Conservation (phyloP, 495 filamentous ascomycete genomes). For the Penicillium coffeae region DNA sequence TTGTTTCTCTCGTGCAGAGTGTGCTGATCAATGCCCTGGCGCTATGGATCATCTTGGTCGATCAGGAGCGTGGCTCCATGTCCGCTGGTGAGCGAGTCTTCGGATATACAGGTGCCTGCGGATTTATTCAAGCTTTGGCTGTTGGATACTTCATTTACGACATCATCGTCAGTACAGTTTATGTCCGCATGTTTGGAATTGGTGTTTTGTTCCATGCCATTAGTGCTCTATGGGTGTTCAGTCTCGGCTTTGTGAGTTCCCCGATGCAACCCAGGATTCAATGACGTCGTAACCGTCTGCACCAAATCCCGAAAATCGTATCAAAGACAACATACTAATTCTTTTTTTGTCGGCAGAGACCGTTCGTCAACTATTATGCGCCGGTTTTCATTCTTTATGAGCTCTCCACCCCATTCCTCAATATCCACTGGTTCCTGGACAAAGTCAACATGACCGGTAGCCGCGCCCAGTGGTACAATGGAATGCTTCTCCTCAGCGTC, state of each 20-base stretch:
- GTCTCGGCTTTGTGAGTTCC: slow-evolving; percentile 84
- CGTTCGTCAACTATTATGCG: slow-evolving; percentile 91
- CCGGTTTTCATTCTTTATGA: slow-evolving; percentile 95
- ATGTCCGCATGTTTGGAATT: slow-evolving; percentile 78
- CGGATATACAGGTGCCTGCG: slow-evolving; percentile 81
- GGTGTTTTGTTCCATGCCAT: slow-evolving; percentile 89
- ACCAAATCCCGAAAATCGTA: too few relatives aligned
- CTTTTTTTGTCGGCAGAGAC: slow-evolving; percentile 52
- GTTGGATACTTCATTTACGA: slow-evolving; percentile 98
- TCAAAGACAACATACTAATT: background rate
- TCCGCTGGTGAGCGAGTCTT: slow-evolving; percentile 73
- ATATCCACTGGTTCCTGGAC: slow-evolving; percentile 99
- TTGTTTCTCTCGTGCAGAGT: slow-evolving; percentile 88
- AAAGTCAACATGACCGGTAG: slow-evolving; percentile 93
- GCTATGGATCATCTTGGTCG: slow-evolving; percentile 76
- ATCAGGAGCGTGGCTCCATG: slow-evolving; percentile 73
- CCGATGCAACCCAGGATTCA: background rate
- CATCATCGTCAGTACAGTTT: slow-evolving; percentile 63
- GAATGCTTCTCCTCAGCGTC: slow-evolving; percentile 55
- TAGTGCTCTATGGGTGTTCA: slow-evolving; percentile 80
- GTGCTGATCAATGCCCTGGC: slow-evolving; percentile 71
- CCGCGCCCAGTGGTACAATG: slow-evolving; percentile 78
- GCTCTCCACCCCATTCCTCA: slow-evolving; percentile 88
- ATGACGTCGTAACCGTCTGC: too few relatives aligned
- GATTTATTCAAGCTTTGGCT: slow-evolving; percentile 79